Conservation (phyloP, 208 protist species). For the Sergeia podlipaevii region DNA sequence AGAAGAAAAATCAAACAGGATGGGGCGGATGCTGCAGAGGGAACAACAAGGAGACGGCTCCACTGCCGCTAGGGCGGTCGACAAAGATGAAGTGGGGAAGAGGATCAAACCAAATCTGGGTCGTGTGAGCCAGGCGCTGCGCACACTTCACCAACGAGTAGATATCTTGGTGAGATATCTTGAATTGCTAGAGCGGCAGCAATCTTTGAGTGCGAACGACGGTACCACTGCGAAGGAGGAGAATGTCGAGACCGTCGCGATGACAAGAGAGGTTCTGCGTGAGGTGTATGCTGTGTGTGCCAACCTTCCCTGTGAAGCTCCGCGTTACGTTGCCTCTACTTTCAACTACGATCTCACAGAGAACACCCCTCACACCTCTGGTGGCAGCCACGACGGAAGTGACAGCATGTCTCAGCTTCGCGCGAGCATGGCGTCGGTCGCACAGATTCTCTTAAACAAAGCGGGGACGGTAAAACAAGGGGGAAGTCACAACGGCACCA, state of each 20-base stretch:
- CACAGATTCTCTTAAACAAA: neutral
- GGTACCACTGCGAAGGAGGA: too few relatives aligned
- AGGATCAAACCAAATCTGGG: slow-evolving; percentile 4
- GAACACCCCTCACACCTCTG: neutral
- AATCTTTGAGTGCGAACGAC: slow-evolving; percentile 8
- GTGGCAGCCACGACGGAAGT: neutral
- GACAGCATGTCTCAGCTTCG: too few relatives aligned
- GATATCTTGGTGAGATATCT: slow-evolving; percentile 26
- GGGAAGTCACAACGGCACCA: neutral
- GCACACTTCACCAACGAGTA: slow-evolving; percentile 25
- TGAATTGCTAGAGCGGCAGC: slow-evolving; percentile 13
- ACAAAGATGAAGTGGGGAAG: too few relatives aligned
- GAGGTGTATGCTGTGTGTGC: slow-evolving; percentile 8
- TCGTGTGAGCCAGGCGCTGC: slow-evolving; percentile 13
- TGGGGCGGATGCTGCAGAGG: too few relatives aligned
- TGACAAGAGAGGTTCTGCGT: too few relatives aligned
- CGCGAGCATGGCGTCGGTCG: too few relatives aligned
- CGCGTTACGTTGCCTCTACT: neutral
- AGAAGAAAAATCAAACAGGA: too few relatives aligned
- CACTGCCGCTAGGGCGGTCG: too few relatives aligned
- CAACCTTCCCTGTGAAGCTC: neutral
- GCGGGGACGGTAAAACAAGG: neutral
- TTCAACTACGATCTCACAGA: slow-evolving; percentile 7
- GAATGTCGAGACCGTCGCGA: too few relatives aligned
- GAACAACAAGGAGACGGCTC: too few relatives aligned